Base-by-base conservation (phyloP, 1,284 basidiomycete species). In the Naganishia sp. region DNA sequence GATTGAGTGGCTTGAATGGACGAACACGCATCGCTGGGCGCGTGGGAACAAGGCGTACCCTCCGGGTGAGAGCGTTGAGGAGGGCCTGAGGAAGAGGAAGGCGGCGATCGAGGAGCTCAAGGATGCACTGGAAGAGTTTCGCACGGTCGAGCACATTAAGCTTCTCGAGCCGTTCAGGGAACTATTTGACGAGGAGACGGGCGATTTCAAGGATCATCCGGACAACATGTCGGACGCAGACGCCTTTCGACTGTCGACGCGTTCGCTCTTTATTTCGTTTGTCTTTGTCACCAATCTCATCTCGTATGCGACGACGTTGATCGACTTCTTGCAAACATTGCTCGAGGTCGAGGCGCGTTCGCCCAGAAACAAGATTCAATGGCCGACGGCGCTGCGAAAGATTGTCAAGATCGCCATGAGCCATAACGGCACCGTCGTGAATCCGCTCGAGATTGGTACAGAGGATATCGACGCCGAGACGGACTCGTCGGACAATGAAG, bases 11-110 rank as follows among this genome's bases (percentile, higher is more conserved):
- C 69, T 86, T 33, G 74, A 80, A 18, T 73, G 78, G 52, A 76
- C 84, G 68, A 87, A 87, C 73, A 77, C 75, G 16, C 78, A 79
- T 15, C 80, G 86, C 36, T 87, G 83, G 80, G 69, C 60, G 21
- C 70, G 71, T 7, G 67, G 44, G 64, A 77, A 79, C 75, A 42
- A 74, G 74, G 39, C 54, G 15, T 65, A 56, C 36, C 59, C 60
- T 13, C 69, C 75, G 39, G 66, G 66, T 16, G 64, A 76, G 72
- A 70, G 67, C 66, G 44, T 77, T 70, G 33, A 69, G 15, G 64
- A 72, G n/a, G 61, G 71, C 28, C 69, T 79, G 11, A 63, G 70
- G 42, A 75, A 74, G 5, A 77, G 86, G 13, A 81, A 84, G 64
- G 74, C 70, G 0, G 76, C 79, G 15, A 75, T 81, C 3, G 76